Evolutionary conservation across 108 stramenopile species (phyloP).

Genomic region (Nitzschia sp.): DNA sequence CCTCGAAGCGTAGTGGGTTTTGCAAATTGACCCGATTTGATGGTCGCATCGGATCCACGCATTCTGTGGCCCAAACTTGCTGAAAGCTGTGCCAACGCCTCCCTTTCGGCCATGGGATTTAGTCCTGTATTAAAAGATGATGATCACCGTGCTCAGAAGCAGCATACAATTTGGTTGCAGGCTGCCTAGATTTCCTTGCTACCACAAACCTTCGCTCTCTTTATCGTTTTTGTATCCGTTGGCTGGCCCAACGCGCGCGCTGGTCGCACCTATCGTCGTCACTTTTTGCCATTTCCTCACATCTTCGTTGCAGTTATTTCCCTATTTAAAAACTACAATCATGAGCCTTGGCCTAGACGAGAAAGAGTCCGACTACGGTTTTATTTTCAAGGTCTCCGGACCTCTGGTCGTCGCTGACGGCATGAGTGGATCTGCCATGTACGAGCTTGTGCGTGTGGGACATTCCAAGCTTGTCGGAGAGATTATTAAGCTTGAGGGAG

Average conservation of each 20-base stretch:
- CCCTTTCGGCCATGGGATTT: not conserved
- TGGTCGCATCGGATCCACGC: too few relatives aligned
- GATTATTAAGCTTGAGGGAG: constrained; percentile 99
- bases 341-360: constrained; percentile 42
- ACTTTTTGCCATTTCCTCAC: not conserved
- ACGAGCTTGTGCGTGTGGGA: constrained; percentile 99
- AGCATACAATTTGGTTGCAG: too few relatives aligned
- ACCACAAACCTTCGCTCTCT: not conserved
- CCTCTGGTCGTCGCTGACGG: constrained; percentile 98
- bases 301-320: not conserved
- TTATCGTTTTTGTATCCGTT: not conserved
- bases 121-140: too few relatives aligned
- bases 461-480: constrained; percentile 99
- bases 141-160: too few relatives aligned
- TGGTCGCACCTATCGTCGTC: not conserved
- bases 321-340: not conserved
- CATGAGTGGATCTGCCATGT: constrained; percentile 99
- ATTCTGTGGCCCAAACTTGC: too few relatives aligned
- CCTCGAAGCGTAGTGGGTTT: not conserved
- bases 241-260: not conserved
- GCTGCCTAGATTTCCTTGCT: too few relatives aligned
- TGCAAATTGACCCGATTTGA: not conserved
- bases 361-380: constrained; percentile 97
- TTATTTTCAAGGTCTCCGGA: constrained; percentile 97
- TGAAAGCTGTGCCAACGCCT: too few relatives aligned